Evolutionary conservation across 129 eudicot species (phyloP).

Genomic region (Apium graveolens): DNA sequence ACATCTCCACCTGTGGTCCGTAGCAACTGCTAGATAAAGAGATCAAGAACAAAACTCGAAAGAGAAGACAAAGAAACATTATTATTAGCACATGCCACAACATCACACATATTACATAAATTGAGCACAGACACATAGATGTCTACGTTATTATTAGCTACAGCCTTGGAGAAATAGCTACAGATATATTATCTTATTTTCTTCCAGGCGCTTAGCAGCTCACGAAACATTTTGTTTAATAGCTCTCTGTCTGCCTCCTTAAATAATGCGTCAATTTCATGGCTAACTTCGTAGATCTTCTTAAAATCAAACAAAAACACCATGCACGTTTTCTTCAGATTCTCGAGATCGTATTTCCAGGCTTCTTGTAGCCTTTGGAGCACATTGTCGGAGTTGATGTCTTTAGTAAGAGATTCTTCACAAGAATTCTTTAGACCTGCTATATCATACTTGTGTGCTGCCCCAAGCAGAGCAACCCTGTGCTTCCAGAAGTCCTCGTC

Average conservation of each 20-base stretch:
- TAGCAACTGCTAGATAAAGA: too few species aligned
- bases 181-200: slow-evolving; percentile 30
- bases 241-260: slow-evolving; percentile 66
- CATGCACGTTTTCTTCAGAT: slow-evolving; percentile 75
- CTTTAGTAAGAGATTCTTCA: slow-evolving; percentile 79
- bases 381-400: slow-evolving; percentile 71
- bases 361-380: slow-evolving; percentile 95
- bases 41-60: too few species aligned
- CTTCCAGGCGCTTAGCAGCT: slow-evolving; percentile 68
- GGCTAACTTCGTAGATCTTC: slow-evolving; percentile 79
- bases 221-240: slow-evolving; percentile 67
- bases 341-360: slow-evolving; percentile 79
- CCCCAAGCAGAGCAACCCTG: slow-evolving; percentile 57
- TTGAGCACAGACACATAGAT: neutral
- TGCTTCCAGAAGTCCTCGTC: slow-evolving; percentile 90
- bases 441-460: slow-evolving; percentile 78
- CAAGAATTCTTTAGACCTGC: slow-evolving; percentile 57
- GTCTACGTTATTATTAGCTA: neutral
- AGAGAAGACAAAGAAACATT: too few species aligned
- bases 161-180: neutral
- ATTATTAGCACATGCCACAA: neutral
- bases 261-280: slow-evolving; percentile 58
- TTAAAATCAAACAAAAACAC: slow-evolving; percentile 75
- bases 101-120: neutral
- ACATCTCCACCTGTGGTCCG: too few species aligned